phyloP scores from a whole-genome alignment of 441 rosid species.

The Flueggea neowawraea region DNA sequence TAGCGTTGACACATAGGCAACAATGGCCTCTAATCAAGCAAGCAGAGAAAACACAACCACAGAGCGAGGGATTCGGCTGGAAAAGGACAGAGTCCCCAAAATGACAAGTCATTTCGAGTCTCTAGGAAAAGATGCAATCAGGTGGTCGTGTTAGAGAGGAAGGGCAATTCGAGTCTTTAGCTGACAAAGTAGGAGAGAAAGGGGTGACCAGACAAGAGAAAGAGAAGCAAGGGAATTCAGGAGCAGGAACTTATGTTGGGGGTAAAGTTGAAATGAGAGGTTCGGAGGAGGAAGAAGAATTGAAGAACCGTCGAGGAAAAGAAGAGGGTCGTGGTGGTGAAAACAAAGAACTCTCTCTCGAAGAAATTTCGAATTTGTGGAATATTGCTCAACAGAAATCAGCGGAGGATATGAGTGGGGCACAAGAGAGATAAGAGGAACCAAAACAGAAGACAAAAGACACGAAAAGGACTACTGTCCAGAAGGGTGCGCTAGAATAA shows the following conservation, averaged over 20 bases:
- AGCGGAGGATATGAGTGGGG: slow-evolving; percentile 37
- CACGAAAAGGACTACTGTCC: slow-evolving; percentile 20
- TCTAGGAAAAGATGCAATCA: too few species aligned
- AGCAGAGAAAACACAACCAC: slow-evolving; percentile 38
- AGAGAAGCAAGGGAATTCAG: slow-evolving; percentile 10
- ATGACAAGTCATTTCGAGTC: slow-evolving; percentile 64
- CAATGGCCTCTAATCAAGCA: slow-evolving; percentile 69
- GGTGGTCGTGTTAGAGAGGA: too few species aligned
- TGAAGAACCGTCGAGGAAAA: slow-evolving; percentile 10
- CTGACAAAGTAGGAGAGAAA: too few species aligned
- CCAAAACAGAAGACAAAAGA: slow-evolving; percentile 17
- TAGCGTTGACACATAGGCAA: not conserved
- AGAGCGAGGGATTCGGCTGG: slow-evolving; percentile 38
- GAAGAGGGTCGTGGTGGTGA: not conserved
- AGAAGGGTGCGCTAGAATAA: slow-evolving; percentile 1
- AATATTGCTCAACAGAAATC: slow-evolving; percentile 56
- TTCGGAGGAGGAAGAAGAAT: not conserved
- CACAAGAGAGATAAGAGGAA: slow-evolving; percentile 48
- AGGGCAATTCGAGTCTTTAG: too few species aligned
- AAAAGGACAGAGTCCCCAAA: slow-evolving; percentile 60
- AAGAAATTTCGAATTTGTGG: slow-evolving; percentile 50
- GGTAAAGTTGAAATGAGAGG: slow-evolving; percentile 15
- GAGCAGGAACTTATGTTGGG: slow-evolving; percentile 1
- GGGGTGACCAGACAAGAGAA: not conserved
- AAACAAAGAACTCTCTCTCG: slow-evolving; percentile 36